Evolutionary conservation across 352 stramenopile genomes (phyloP).

Genomic region (Globisporangium cederbergense): DNA sequence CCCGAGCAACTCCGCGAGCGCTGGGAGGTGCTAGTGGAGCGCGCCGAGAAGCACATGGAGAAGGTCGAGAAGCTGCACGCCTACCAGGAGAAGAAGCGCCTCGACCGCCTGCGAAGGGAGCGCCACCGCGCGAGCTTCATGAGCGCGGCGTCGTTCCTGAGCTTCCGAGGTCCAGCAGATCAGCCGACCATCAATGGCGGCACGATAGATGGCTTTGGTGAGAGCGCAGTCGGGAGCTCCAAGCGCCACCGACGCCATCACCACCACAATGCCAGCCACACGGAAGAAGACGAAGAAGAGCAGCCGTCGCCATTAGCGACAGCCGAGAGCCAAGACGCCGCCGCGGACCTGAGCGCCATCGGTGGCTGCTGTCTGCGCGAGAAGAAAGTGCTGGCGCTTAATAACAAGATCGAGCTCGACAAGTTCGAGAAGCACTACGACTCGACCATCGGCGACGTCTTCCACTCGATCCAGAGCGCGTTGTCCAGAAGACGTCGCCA

Average conservation of each 20-base stretch:
- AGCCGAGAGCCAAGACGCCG: not conserved
- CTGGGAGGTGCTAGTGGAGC: slow-evolving; percentile 50
- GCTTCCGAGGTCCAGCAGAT: slow-evolving; percentile 5
- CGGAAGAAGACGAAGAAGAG: slow-evolving; percentile 17
- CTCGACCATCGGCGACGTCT: slow-evolving; percentile 56
- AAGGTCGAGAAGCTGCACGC: slow-evolving; percentile 53
- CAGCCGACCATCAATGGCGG: not conserved
- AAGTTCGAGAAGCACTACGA: slow-evolving; percentile 61
- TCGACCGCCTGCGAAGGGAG: slow-evolving; percentile 28
- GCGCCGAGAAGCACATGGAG: slow-evolving; percentile 50
- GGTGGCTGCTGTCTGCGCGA: slow-evolving; percentile 41
- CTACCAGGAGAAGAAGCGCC: slow-evolving; percentile 48
- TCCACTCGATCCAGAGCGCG: slow-evolving; percentile 39
- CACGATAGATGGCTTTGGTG: not conserved
- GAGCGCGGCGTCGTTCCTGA: slow-evolving; percentile 17
- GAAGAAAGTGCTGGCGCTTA: slow-evolving; percentile 52
- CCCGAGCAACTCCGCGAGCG: slow-evolving; percentile 53
- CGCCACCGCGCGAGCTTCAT: slow-evolving; percentile 32
- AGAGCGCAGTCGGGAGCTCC: not conserved
- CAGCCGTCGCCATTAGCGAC: not conserved
- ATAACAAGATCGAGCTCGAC: slow-evolving; percentile 47
- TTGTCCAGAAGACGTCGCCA: slow-evolving; percentile 22
- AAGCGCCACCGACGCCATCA: not conserved
- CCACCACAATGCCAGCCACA: slow-evolving; percentile 6
- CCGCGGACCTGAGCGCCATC: not conserved